These are phyloP conservation scores for Nitzschia inconspicua DNA, from an alignment of 108 stramenopile genomes.

Conservation along the genomic window DNA sequence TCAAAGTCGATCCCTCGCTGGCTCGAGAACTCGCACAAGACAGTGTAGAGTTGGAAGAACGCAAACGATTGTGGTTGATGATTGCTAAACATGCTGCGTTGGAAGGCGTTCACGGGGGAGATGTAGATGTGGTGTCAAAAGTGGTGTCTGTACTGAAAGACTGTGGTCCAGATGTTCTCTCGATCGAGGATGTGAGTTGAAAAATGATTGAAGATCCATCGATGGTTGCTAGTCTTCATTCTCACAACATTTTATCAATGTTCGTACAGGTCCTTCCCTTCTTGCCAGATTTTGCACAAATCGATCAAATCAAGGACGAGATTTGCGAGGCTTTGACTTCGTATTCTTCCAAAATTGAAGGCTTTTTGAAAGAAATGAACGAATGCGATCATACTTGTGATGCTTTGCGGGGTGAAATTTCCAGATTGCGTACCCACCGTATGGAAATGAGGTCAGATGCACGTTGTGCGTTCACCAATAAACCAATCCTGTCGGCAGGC, in stretches of 20 bases:
- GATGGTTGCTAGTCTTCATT: not conserved
- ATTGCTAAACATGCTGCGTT: slow-evolving; percentile 83
- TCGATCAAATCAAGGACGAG: slow-evolving; percentile 89
- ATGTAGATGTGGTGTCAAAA: slow-evolving; percentile 78
- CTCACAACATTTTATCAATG: not conserved
- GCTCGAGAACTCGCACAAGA: slow-evolving; percentile 82
- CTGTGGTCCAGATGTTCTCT: slow-evolving; percentile 84
- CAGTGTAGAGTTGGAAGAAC: slow-evolving; percentile 65
- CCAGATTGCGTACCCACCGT: slow-evolving; percentile 46
- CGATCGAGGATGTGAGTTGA: slow-evolving; percentile 75
- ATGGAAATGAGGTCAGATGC: slow-evolving; percentile 68
- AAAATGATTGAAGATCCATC: not conserved
- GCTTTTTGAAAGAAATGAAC: slow-evolving; percentile 80
- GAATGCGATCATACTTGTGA: slow-evolving; percentile 84
- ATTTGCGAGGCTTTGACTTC: slow-evolving; percentile 83
- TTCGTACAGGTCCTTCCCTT: slow-evolving; percentile 20
- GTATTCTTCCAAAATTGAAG: slow-evolving; percentile 82
- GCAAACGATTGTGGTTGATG: slow-evolving; percentile 88
- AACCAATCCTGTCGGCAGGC: slow-evolving; percentile 52
- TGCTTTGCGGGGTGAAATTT: slow-evolving; percentile 63
- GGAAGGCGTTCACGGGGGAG: slow-evolving; percentile 43
- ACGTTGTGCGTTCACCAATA: slow-evolving; percentile 76
- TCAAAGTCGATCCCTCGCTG: slow-evolving; percentile 81
- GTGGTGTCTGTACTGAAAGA: slow-evolving; percentile 81
- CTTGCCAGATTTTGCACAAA: slow-evolving; percentile 80